Conservation (phyloP, 2,329 filamentous ascomycete species). For the Scedosporium aurantiacum region DNA sequence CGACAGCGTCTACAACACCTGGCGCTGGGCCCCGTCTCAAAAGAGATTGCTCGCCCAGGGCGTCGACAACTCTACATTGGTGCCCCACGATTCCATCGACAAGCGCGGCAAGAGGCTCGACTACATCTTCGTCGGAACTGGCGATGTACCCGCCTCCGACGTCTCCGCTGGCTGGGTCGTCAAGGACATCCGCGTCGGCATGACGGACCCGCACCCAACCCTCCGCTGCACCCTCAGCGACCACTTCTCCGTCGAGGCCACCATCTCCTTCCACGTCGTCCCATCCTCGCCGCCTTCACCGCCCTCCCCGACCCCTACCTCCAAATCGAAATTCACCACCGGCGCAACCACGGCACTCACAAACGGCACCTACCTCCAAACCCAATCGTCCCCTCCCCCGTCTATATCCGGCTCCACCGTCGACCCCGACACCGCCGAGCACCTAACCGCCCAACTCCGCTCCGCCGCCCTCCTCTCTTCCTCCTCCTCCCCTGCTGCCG, state of each 20-base stretch:
- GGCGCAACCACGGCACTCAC: slow-evolving; percentile 13
- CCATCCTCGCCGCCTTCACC: slow-evolving; percentile 8
- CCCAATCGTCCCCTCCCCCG: slow-evolving; percentile 12
- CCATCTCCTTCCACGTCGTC: slow-evolving; percentile 42
- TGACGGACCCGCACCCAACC: slow-evolving; percentile 70
- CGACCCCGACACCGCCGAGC: slow-evolving; percentile 13
- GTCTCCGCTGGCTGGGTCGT: slow-evolving; percentile 53
- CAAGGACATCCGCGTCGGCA: slow-evolving; percentile 59
- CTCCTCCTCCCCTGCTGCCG: slow-evolving; percentile 10
- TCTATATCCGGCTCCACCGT: slow-evolving; percentile 2
- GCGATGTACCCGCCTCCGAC: slow-evolving; percentile 19
- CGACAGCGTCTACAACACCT: slow-evolving; percentile 79
- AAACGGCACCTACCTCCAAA: slow-evolving; percentile 28
- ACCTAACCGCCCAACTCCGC: slow-evolving; percentile 22
- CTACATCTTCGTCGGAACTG: slow-evolving; percentile 76
- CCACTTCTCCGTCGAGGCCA: slow-evolving; percentile 84
- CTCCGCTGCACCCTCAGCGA: slow-evolving; percentile 83
- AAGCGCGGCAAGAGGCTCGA: slow-evolving; percentile 77
- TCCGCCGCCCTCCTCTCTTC: slow-evolving; percentile 12
- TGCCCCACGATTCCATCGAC: slow-evolving; percentile 58
- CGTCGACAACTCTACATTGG: slow-evolving; percentile 34
- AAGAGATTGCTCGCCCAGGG: slow-evolving; percentile 55
- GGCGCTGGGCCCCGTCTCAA: slow-evolving; percentile 71
- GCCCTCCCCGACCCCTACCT: slow-evolving; percentile 11
- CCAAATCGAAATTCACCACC: slow-evolving; percentile 8